A percentile compares a stretch with the other conserved stretches of the same genome.
Conservation (phyloP, 768 basidiomycete genomes). For the Kwoniella sp. region DNA sequence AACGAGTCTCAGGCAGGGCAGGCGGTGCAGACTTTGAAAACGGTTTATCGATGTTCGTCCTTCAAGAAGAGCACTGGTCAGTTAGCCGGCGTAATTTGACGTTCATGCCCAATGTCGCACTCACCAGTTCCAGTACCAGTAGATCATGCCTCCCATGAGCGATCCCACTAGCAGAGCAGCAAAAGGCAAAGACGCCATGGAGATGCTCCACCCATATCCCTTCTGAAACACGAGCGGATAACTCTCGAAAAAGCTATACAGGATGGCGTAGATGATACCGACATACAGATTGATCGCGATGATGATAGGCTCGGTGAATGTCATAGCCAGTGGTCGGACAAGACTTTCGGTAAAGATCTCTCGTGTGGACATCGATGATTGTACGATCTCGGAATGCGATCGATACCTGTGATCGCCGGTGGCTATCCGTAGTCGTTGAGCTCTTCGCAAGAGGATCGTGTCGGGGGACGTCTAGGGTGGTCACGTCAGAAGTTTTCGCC, state of each 20-base stretch:
- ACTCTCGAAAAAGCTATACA: conserved; percentile 51
- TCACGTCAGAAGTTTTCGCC: neutral
- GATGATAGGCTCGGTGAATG: conserved; percentile 51
- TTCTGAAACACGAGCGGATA: conserved; percentile 53
- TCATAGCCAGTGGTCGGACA: conserved; percentile 32
- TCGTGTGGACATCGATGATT: conserved; percentile 11
- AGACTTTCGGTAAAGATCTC: conserved; percentile 24
- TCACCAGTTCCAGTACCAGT: conserved; percentile 29
- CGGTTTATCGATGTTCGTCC: conserved; percentile 10
- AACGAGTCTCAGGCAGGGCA: conserved; percentile 21
- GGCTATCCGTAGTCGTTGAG: conserved; percentile 29
- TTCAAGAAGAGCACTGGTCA: neutral
- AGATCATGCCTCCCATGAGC: conserved; percentile 28
- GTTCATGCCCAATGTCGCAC: neutral
- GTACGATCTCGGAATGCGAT: conserved; percentile 26
- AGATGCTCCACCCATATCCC: conserved; percentile 38
- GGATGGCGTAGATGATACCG: conserved; percentile 41
- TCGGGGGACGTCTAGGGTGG: conserved; percentile 26
- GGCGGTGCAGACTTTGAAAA: neutral
- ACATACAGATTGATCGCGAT: conserved; percentile 53
- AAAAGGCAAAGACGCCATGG: conserved; percentile 38
- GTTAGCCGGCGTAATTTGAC: neutral
- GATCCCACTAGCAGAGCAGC: conserved; percentile 44
- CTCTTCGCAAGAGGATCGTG: conserved; percentile 38
- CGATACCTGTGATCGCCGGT: conserved; percentile 28